These are phyloP conservation scores for Zalaria obscura DNA, from an alignment of 2,329 filamentous ascomycete genomes.

Conservation along the genomic window DNA sequence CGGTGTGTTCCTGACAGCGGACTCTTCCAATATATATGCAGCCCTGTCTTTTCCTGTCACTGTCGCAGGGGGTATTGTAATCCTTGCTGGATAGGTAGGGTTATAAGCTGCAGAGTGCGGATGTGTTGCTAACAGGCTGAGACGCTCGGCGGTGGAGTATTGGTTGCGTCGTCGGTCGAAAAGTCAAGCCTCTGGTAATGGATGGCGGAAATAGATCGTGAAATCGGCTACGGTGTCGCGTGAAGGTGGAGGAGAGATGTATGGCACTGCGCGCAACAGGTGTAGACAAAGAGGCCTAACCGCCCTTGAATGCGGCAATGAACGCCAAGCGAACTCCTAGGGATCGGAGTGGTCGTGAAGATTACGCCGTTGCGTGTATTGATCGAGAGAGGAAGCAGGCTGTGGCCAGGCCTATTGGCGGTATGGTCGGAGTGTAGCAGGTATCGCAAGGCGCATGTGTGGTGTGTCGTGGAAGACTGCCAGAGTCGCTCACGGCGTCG, in stretches of 20 bases:
- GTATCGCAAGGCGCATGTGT: background rate
- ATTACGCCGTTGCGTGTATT: background rate
- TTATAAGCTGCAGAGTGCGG: background rate
- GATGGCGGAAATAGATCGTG: no score
- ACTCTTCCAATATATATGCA: no score
- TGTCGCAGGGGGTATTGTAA: no score
- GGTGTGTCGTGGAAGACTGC: background rate
- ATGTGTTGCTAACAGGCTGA: background rate
- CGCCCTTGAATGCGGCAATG: background rate
- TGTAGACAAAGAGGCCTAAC: background rate
- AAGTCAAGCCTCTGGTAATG: background rate
- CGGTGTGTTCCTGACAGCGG: no score
- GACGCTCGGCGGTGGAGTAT: background rate
- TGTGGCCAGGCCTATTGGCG: no score
- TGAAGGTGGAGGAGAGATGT: background rate
- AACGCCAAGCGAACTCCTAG: background rate
- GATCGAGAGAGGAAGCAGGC: background rate
- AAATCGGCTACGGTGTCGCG: no score
- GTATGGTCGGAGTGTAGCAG: no score
- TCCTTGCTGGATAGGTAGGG: no score
- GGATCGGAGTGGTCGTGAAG: background rate
- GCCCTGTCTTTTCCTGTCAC: no score
- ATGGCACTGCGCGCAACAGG: background rate
- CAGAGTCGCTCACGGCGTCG: background rate
- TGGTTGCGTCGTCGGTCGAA: background rate